Base-by-base conservation (phyloP, 257 asterid genomes). In the Capsicum pubescens region DNA sequence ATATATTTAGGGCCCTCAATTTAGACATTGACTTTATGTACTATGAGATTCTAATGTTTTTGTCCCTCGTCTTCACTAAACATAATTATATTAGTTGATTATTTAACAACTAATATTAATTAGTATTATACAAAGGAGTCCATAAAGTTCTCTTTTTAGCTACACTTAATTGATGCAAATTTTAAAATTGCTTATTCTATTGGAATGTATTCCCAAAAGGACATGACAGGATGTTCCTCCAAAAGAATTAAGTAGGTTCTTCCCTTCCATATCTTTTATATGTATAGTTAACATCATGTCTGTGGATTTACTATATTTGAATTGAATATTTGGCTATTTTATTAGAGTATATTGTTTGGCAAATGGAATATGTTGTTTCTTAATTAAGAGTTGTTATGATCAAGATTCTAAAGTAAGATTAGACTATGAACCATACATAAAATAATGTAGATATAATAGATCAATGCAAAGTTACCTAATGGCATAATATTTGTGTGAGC, bases 101-200 rank as follows among this genome's bases (percentile, higher is more conserved):
- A 74, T n/a, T 74, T 74, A 26, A 48, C 8, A 11, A n/a, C n/a
- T n/a, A 72, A 72, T 72, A 19, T 72, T 72, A 5, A n/a, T 72
- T 39, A 39, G 4, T 8, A 44, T 19, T 10, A 48, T 12, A 71
- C 58, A 19, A 46, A 72, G 1, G 2, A 21, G 46, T 26, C 21
- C 63, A 52, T 76, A 76, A 76, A 76, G 81, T 52, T 76, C 21
- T 54, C 61, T 52, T 76, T 76, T 76, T 76, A 26, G 48, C 48
- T 8, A 26, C 59, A 52, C 21, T 26, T 46, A 16, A 16, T 26
- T 7, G 9, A 76, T 52, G 48, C 6, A 44, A 3, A 3, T 50
- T 52, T 26, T 26, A 0, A 12, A 42, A 71, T 71, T 4, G 79
- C 10, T 5, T 8, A 39, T 69, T 6, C n/a, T 21, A 19, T 72